A percentile compares a stretch with the other conserved stretches of the same genome.
Evolutionary conservation across 495 filamentous ascomycete species (phyloP).

Genomic region (Alectoria sarmentosa): DNA sequence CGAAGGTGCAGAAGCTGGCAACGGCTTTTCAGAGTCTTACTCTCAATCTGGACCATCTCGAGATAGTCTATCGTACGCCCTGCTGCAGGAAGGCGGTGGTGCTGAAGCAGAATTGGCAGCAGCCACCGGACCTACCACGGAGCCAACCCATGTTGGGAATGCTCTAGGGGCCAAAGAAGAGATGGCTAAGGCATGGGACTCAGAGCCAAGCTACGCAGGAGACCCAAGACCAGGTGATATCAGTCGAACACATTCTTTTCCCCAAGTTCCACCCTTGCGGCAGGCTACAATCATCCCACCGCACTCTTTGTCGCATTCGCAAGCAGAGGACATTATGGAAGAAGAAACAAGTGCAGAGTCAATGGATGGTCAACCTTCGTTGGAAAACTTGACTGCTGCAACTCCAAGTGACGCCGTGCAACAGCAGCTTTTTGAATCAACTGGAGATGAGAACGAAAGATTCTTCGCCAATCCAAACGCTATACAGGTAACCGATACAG

Average conservation of each 20-base stretch:
- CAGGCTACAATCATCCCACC: constrained; percentile 21
- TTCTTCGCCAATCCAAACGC: constrained; percentile 21
- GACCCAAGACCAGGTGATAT: not conserved
- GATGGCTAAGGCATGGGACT: constrained; percentile 11
- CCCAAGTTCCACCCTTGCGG: constrained; percentile 41
- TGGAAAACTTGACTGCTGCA: constrained; percentile 25
- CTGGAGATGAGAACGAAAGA: constrained; percentile 24
- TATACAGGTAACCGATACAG: constrained; percentile 12
- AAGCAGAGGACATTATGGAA: constrained; percentile 39
- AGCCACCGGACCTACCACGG: not conserved
- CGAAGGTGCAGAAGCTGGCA: not conserved
- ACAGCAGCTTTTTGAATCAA: constrained; percentile 34
- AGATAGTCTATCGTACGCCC: not conserved
- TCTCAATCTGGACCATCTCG: not conserved
- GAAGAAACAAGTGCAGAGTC: constrained; percentile 31
- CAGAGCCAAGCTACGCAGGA: not conserved
- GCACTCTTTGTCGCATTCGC: constrained; percentile 32
- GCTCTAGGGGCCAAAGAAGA: not conserved
- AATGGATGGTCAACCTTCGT: constrained; percentile 12
- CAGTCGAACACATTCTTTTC: constrained; percentile 55
- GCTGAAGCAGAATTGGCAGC: not conserved
- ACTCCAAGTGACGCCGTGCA: constrained; percentile 19
- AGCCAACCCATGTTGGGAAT: not conserved
- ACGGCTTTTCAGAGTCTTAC: not conserved
- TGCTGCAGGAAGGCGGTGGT: not conserved